phyloP scores from a whole-genome alignment of 2,329 filamentous ascomycete genomes.

The Emydomyces testavorans region DNA sequence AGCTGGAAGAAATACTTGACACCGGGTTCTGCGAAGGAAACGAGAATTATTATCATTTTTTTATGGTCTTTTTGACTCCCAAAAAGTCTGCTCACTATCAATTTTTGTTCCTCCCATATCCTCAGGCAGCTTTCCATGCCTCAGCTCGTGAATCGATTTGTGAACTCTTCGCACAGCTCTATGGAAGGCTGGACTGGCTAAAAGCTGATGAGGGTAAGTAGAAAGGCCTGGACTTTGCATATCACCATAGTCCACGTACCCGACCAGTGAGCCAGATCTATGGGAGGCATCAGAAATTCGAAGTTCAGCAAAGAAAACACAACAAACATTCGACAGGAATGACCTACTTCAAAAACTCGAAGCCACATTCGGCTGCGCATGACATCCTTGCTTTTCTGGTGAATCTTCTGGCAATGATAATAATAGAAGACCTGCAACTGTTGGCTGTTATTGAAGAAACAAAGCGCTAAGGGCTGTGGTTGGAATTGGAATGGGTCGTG shows the following conservation, averaged over 20 bases:
- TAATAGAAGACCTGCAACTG: background rate
- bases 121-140: conserved; percentile 34
- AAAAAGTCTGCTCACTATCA: conserved; percentile 23
- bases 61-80: too few relatives aligned
- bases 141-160: conserved; percentile 32
- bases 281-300: conserved; percentile 14
- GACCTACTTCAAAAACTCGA: conserved; percentile 28
- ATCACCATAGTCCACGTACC: conserved; percentile 21
- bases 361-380: conserved; percentile 18
- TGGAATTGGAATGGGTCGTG: too few relatives aligned
- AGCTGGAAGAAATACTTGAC: conserved; percentile 21
- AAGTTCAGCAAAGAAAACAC: background rate
- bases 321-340: conserved; percentile 1
- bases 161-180: conserved; percentile 35
- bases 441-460: background rate
- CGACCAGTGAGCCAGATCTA: conserved; percentile 30
- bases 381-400: background rate
- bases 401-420: background rate
- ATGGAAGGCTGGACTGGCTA: conserved; percentile 36
- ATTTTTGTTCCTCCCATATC: conserved; percentile 35
- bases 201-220: conserved; percentile 24
- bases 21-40: conserved; percentile 14
- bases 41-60: conserved; percentile 2
- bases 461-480: too few relatives aligned
- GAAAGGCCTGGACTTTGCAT: conserved; percentile 13